Conservation (phyloP, 2,329 filamentous ascomycete species). For the Coniella vitis region DNA sequence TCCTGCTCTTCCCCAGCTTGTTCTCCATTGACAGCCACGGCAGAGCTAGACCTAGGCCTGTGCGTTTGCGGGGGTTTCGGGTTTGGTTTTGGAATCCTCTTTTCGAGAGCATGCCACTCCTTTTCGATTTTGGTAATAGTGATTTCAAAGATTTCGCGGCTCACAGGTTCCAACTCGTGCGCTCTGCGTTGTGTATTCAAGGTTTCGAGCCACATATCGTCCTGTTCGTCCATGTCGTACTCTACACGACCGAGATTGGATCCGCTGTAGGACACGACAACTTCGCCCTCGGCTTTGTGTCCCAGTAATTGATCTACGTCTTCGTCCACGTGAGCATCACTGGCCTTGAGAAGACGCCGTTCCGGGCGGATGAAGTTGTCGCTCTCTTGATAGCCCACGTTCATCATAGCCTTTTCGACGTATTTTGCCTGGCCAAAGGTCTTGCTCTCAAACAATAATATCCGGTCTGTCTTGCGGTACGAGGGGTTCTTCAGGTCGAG, state of each 20-base stretch:
- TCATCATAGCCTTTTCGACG: slow-evolving; percentile 93
- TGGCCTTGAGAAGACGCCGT: slow-evolving; percentile 60
- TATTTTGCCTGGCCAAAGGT: slow-evolving; percentile 80
- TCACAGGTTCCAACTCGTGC: slow-evolving; percentile 73
- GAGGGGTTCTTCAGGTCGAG: slow-evolving; percentile 71
- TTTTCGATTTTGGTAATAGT: slow-evolving; percentile 99
- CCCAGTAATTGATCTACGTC: slow-evolving; percentile 43
- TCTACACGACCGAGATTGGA: slow-evolving; percentile 74
- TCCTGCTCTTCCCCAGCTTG: slow-evolving; percentile 88
- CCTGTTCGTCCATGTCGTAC: slow-evolving; percentile 99
- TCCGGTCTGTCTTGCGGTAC: slow-evolving; percentile 72
- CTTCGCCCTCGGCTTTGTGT: slow-evolving; percentile 52
- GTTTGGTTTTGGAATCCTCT: slow-evolving; percentile 93
- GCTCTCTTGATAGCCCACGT: slow-evolving; percentile 91
- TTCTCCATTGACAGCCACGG: slow-evolving; percentile 92
- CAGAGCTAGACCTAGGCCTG: slow-evolving; percentile 84
- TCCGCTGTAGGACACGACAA: slow-evolving; percentile 31
- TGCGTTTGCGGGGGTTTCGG: slow-evolving; percentile 95
- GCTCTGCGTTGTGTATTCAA: slow-evolving; percentile 72
- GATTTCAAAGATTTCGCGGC: slow-evolving; percentile 91
- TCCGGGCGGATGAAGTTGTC: slow-evolving; percentile 80
- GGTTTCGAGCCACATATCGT: slow-evolving; percentile 88
- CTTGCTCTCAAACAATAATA: slow-evolving; percentile 75
- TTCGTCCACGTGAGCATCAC: slow-evolving; percentile 52
- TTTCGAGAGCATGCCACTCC: slow-evolving; percentile 94